These are phyloP conservation scores for Solanum habrochaites DNA, from an alignment of 257 asterid species.

Conservation along the genomic window DNA sequence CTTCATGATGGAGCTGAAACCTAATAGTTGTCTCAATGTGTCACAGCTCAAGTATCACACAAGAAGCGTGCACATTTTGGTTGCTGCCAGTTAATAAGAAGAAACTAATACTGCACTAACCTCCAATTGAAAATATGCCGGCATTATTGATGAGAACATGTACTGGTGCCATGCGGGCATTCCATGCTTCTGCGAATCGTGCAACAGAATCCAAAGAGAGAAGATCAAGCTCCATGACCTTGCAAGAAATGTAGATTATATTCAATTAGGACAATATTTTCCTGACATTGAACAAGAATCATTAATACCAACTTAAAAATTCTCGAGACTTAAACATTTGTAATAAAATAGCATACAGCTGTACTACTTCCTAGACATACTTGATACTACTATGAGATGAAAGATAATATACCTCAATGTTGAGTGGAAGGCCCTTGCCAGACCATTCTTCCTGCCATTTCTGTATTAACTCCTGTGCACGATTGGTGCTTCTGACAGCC, in stretches of 20 bases:
- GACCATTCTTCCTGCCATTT: slow-evolving; percentile 83
- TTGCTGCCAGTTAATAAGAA: neutral
- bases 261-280: neutral
- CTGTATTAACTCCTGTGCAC: slow-evolving; percentile 59
- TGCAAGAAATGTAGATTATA: neutral
- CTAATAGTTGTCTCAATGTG: neutral
- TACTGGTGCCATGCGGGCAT: slow-evolving; percentile 60
- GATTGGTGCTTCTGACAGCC: slow-evolving; percentile 85
- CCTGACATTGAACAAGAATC: neutral
- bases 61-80: neutral
- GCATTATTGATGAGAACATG: slow-evolving; percentile 89
- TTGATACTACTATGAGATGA: neutral
- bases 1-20: neutral
- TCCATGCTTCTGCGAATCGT: slow-evolving; percentile 78
- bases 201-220: slow-evolving; percentile 83
- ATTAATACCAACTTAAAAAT: neutral
- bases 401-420: slow-evolving; percentile 56
- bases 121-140: slow-evolving; percentile 90
- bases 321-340: neutral
- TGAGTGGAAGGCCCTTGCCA: slow-evolving; percentile 77
- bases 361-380: neutral
- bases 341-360: neutral
- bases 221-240: slow-evolving; percentile 96
- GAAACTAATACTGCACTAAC: slow-evolving; percentile 11
- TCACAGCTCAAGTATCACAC: neutral